These are phyloP conservation scores for Neonectria sp. DNA, from an alignment of 2,329 filamentous ascomycete species.

Conservation along the genomic window DNA sequence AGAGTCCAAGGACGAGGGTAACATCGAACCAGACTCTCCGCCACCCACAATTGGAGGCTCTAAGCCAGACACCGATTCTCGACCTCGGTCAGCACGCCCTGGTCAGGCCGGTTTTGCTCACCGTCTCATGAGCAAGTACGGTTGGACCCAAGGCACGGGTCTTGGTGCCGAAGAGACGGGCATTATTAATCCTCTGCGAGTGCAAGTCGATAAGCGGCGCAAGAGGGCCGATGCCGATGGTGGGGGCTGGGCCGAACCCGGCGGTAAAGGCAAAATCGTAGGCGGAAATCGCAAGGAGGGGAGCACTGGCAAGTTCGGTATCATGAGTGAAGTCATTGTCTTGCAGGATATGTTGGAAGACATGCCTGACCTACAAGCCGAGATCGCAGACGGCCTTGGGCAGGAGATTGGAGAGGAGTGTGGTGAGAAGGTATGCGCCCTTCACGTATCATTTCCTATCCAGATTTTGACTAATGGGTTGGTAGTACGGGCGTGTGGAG, in stretches of 20 bases:
- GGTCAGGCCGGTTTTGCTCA: slow-evolving; percentile 89
- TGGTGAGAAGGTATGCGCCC: slow-evolving; percentile 75
- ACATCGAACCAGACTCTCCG: slow-evolving; percentile 59
- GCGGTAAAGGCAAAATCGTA: slow-evolving; percentile 83
- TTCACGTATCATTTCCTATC: neutral
- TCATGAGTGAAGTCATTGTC: slow-evolving; percentile 87
- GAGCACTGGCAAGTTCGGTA: slow-evolving; percentile 69
- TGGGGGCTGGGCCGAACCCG: slow-evolving; percentile 81
- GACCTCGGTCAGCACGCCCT: slow-evolving; percentile 74
- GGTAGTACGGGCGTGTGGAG: slow-evolving; percentile 85
- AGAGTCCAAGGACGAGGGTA: slow-evolving; percentile 50
- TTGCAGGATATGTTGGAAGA: slow-evolving; percentile 89
- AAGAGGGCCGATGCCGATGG: slow-evolving; percentile 85
- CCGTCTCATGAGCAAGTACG: slow-evolving; percentile 92
- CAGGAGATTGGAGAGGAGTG: slow-evolving; percentile 98
- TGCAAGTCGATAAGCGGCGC: slow-evolving; percentile 89
- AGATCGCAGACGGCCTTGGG: slow-evolving; percentile 82
- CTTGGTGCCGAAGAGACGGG: slow-evolving; percentile 87
- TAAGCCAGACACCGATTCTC: slow-evolving; percentile 57
- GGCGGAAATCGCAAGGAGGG: slow-evolving; percentile 75
- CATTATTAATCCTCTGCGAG: slow-evolving; percentile 86
- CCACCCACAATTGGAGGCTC: slow-evolving; percentile 64
- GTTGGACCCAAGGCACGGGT: slow-evolving; percentile 90
- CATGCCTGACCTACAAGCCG: slow-evolving; percentile 81
- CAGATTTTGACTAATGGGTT: slow-evolving; percentile 31